Base-by-base conservation (phyloP, 768 basidiomycete genomes). In the Leccinum olivaceopallidum region DNA sequence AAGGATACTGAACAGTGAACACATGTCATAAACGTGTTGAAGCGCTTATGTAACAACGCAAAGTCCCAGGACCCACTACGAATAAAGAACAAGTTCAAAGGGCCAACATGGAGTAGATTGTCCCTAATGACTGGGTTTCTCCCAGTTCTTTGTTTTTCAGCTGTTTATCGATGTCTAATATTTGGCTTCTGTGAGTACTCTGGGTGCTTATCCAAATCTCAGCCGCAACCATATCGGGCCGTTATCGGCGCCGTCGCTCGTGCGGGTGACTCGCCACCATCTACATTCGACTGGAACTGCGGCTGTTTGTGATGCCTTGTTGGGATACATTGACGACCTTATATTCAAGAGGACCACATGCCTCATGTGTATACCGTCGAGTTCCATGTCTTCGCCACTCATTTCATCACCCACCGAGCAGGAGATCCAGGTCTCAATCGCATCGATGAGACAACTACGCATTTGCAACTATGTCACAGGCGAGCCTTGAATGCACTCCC, bases 401-500 rank as follows among this genome's bases (percentile, higher is more conserved):
- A 3, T 26, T 30, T 42, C 59, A 3, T 8, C 57, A 7, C 20
- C 58, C 22, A 44, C 28, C 5, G 60, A 55, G n/a, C 58, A 60
- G 26, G 62, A 64, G 26, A 24, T 49, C 3, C 55, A 47, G 16
- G 55, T 1, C 2, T 30, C 59, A 34, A 52, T 67, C 22, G 10
- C 53, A 13, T 32, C 12, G 10, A 44, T 69, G 57, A 50, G 18
- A 37, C 67, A 69, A 49, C 42, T 64, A 7, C 68, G 60, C 6
- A 36, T 60, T 30, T 60, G 47, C 9, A 68, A 69, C 53, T 60
- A 69, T 53, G 53, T 56, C 28, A 69, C 57, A 49, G 30, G 67
- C 50, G 32, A 28, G 49, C 26, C 16, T n/a, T 20, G 14, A 30
- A 30, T 6, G 18, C 47, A n/a, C 9, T 24, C 9, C 3, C 22